phyloP scores from a whole-genome alignment of 768 basidiomycete genomes.

The Artomyces pyxidatus region DNA sequence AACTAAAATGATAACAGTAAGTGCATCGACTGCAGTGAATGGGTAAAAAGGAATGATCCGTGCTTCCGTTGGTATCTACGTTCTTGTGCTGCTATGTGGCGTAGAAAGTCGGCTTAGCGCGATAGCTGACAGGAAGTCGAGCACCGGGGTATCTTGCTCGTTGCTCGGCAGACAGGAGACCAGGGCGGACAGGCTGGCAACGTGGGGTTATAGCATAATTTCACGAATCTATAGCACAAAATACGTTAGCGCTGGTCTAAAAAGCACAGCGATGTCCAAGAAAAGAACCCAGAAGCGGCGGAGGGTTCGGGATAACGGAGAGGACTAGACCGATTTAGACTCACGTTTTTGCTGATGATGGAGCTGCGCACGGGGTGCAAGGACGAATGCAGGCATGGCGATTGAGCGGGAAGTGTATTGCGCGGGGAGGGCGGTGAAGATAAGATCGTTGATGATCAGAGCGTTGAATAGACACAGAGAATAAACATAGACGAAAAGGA shows the following conservation, averaged over 20 bases:
- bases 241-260: slow-evolving; percentile 7
- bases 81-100: background rate
- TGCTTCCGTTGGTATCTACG: background rate
- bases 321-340: slow-evolving; percentile 23
- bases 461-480: slow-evolving; percentile 18
- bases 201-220: slow-evolving; percentile 36
- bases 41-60: background rate
- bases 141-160: background rate
- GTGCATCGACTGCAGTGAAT: background rate
- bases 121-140: background rate
- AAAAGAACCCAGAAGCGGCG: background rate
- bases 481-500: slow-evolving; percentile 10
- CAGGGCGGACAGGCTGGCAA: background rate
- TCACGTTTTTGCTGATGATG: slow-evolving; percentile 64
- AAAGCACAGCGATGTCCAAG: background rate
- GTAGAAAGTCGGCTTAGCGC: background rate
- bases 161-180: background rate
- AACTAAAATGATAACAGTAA: background rate
- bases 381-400: slow-evolving; percentile 2
- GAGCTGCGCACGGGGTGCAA: slow-evolving; percentile 35
- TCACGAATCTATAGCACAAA: slow-evolving; percentile 35
- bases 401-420: slow-evolving; percentile 13
- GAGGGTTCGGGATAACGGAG: slow-evolving; percentile 4
- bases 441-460: slow-evolving; percentile 24
- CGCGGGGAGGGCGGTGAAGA: slow-evolving; percentile 17